phyloP scores from a whole-genome alignment of 1,139 yeast genomes.

The Saccharomyces hybrid region DNA sequence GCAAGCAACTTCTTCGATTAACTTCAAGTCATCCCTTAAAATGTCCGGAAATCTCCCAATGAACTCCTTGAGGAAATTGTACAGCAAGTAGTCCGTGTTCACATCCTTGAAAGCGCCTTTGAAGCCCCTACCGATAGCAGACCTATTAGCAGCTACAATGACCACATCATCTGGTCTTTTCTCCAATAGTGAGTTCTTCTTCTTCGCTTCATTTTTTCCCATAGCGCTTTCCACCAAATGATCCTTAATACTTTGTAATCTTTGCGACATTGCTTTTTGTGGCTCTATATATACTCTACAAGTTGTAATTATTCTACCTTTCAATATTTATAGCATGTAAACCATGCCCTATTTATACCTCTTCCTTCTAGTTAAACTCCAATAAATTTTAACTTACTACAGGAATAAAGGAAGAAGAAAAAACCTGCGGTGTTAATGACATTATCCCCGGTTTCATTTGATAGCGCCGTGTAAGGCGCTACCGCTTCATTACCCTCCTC shows the following conservation, averaged over 20 bases:
- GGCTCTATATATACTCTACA: too few species aligned
- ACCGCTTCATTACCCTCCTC: not conserved
- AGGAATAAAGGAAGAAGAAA: not conserved
- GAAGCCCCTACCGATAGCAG: constrained; percentile 82
- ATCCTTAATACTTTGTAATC: constrained; percentile 53
- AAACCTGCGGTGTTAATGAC: constrained; percentile 1
- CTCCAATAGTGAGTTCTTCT: constrained; percentile 35
- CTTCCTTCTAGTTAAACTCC: not conserved
- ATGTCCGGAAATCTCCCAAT: constrained; percentile 38
- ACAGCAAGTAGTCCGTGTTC: constrained; percentile 44
- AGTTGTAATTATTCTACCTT: too few species aligned
- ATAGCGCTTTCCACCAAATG: constrained; percentile 41
- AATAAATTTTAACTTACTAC: not conserved
- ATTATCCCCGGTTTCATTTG: not conserved
- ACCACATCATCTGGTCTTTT: constrained; percentile 83
- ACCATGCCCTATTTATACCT: not conserved
- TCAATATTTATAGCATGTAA: too few species aligned
- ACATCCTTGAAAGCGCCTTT: constrained; percentile 43
- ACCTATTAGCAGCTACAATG: constrained; percentile 79
- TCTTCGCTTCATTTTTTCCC: constrained; percentile 6
- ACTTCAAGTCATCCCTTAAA: constrained; percentile 48
- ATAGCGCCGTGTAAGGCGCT: not conserved
- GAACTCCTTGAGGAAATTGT: constrained; percentile 56
- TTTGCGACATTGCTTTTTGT: constrained; percentile 29
- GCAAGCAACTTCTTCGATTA: constrained; percentile 74